Evolutionary conservation across 2,329 filamentous ascomycete species (phyloP), one percentile per base, ranked within the genome.

Genomic region (Ophiosphaerella narmari): DNA sequence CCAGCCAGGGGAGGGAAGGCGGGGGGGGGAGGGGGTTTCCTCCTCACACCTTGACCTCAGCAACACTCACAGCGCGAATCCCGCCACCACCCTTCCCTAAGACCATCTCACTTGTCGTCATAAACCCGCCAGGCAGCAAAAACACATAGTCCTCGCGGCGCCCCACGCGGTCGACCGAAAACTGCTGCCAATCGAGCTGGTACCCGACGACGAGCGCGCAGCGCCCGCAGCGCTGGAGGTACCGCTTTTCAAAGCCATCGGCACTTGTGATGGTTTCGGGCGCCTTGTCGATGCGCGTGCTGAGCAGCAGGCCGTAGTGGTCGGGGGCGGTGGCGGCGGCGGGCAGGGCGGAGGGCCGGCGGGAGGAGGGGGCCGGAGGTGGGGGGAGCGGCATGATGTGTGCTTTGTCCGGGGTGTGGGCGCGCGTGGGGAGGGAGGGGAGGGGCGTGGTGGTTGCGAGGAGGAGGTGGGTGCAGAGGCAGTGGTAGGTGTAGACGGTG

Each of bases 161-260:
- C 2, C 73, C 75, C 23, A 46, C 39, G 39, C 57, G 62, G 52
- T 66, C 61, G 48, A 61, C 55, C 0, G 49, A 54, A 51, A 71
- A 84, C 66, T 83, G 81, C 44, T 75, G 72, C 65, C 72, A 72
- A 60, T 84, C 82, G 36, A 89, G 70, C 62, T 82, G 77, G 74
- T 89, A 90, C 24, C 83, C 86, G 38, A 88, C 75, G 1, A 82
- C 77, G 24, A 87, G 66, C 29, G 78, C 75, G 74, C 87, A 89
- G 48, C 86, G 73, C 11, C 76, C 79, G 71, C 87, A 90, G 18
- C 81, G 75, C 55, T 82, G 75, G 4, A 84, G 59, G 48, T 80
- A 75, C 14, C 87, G 73, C 75, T 87, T 88, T 74, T 89, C 87
- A 54, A 88, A 88, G 5, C 86, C 87, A 50, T 87, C 82, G 54